These are phyloP conservation scores for Psidium friedrichsthalianum DNA, from an alignment of 345 rosid genomes.

Conservation along the genomic window DNA sequence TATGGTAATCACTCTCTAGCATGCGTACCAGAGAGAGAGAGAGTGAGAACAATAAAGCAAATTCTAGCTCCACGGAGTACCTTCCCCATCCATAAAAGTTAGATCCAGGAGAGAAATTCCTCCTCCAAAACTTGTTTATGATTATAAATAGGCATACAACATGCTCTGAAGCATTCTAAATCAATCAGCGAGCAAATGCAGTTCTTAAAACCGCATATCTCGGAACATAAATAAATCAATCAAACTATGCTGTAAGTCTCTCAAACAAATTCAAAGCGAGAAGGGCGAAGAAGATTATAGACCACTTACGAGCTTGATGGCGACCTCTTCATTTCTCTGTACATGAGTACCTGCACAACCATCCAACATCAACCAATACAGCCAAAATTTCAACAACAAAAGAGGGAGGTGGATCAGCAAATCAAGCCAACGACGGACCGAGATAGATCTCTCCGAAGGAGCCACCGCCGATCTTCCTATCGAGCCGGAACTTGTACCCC, in stretches of 20 bases:
- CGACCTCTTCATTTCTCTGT: constrained; percentile 95
- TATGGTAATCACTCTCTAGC: not conserved
- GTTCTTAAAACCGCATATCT: no score
- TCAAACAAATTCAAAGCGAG: not conserved
- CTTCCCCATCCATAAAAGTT: not conserved
- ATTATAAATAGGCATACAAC: not conserved
- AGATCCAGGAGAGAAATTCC: not conserved
- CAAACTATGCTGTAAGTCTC: not conserved
- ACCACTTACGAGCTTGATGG: constrained; percentile 87
- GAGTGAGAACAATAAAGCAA: not conserved
- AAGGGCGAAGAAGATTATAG: not conserved
- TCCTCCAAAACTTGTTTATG: not conserved
- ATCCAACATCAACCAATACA: constrained; percentile 1
- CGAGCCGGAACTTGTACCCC: constrained; percentile 81
- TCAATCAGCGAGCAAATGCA: no score
- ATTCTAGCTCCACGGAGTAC: not conserved
- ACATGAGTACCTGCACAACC: constrained; percentile 56
- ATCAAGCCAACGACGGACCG: constrained; percentile 30
- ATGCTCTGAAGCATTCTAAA: not conserved
- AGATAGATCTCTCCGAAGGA: constrained; percentile 96
- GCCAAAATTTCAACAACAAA: not conserved
- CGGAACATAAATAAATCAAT: not conserved
- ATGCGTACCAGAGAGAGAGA: not conserved
- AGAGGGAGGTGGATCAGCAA: not conserved
- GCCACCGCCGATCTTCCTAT: constrained; percentile 93